Conservation (phyloP, 2,329 filamentous ascomycete species). For the Talaromyces sp. region DNA sequence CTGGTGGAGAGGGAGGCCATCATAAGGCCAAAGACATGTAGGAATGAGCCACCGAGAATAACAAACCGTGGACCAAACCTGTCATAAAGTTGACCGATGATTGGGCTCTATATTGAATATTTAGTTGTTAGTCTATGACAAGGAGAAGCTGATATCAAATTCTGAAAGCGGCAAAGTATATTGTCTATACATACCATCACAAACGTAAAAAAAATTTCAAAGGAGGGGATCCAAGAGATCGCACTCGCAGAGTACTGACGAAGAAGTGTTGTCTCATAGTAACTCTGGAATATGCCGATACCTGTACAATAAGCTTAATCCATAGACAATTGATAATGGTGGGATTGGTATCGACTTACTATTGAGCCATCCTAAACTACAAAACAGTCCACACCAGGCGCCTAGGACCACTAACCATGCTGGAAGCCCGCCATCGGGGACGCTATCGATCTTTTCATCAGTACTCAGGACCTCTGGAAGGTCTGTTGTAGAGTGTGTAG, state of each 20-base stretch:
- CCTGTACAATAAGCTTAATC: conserved; percentile 14
- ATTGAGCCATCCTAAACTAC: conserved; percentile 15
- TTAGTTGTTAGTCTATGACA: conserved; percentile 30
- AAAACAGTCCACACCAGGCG: conserved; percentile 12
- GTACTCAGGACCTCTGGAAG: not conserved
- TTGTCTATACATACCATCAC: conserved; percentile 48
- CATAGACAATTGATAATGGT: not conserved
- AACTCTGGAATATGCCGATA: conserved; percentile 51
- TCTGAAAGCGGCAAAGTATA: conserved; percentile 46
- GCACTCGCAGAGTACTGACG: conserved; percentile 38
- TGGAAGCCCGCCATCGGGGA: conserved; percentile 3
- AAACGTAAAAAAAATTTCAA: conserved; percentile 50
- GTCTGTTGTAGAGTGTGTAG: not conserved
- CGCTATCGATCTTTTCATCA: not conserved
- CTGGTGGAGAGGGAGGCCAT: conserved; percentile 47
- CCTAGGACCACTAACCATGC: conserved; percentile 15
- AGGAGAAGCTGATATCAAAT: conserved; percentile 46
- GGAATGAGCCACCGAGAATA: conserved; percentile 40
- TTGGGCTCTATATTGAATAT: not conserved
- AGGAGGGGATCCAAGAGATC: conserved; percentile 51
- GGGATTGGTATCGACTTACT: not conserved
- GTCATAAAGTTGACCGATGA: conserved; percentile 51
- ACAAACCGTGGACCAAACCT: conserved; percentile 45
- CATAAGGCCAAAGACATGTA: conserved; percentile 49
- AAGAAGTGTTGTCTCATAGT: conserved; percentile 45